phyloP scores from a whole-genome alignment of 768 basidiomycete species.

The Boletus vermiculosoides region DNA sequence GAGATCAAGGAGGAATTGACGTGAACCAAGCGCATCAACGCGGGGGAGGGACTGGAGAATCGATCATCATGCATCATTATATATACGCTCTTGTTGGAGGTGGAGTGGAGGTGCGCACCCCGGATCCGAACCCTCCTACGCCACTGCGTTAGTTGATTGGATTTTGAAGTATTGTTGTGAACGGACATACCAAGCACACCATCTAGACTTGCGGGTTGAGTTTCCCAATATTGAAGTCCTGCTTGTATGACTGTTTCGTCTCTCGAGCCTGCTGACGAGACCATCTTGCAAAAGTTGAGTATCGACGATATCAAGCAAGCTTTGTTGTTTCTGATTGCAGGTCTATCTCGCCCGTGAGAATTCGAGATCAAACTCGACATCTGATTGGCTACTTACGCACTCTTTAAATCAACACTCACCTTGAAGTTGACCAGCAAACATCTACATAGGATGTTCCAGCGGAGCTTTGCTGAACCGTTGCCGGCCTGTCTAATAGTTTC shows the following conservation, averaged over 20 bases:
- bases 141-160: slow-evolving; percentile 9
- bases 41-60: slow-evolving; percentile 73
- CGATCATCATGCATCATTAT: background rate
- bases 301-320: background rate
- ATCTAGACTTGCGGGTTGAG: slow-evolving; percentile 76
- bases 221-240: slow-evolving; percentile 85
- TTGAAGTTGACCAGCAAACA: too few relatives aligned
- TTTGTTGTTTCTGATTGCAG: too few relatives aligned
- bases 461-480: too few relatives aligned
- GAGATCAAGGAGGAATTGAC: slow-evolving; percentile 81
- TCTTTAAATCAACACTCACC: too few relatives aligned
- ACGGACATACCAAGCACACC: slow-evolving; percentile 72
- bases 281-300: background rate
- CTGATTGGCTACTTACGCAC: too few relatives aligned
- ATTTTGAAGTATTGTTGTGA: background rate
- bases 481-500: too few relatives aligned
- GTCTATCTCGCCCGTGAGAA: too few relatives aligned
- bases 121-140: slow-evolving; percentile 55
- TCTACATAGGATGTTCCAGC: too few relatives aligned
- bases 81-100: background rate
- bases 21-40: slow-evolving; percentile 86
- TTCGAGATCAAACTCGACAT: too few relatives aligned
- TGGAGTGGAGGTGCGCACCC: slow-evolving; percentile 32
- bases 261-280: slow-evolving; percentile 21
- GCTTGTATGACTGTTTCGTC: slow-evolving; percentile 59